Evolutionary conservation across 768 basidiomycete species (phyloP).

Genomic region (Leccinum obscurum): DNA sequence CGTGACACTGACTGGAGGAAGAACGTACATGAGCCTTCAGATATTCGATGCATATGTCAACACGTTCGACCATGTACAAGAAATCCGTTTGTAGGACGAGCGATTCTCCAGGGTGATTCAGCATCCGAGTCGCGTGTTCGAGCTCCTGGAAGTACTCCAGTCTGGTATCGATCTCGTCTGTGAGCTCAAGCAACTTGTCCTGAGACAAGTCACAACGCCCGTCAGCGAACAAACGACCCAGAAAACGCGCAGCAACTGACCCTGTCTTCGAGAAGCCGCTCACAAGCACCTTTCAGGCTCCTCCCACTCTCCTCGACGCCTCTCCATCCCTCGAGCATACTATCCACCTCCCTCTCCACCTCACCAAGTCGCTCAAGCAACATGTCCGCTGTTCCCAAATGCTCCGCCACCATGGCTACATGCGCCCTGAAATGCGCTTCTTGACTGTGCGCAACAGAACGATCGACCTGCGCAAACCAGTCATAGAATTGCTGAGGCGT

Average conservation of each 20-base stretch:
- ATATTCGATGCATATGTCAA: constrained; percentile 93
- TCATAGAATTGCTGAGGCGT: constrained; percentile 97
- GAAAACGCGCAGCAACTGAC: constrained; percentile 43
- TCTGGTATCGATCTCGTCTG: constrained; percentile 78
- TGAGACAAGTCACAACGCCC: constrained; percentile 28
- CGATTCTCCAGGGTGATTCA: constrained; percentile 91
- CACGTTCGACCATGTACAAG: constrained; percentile 92
- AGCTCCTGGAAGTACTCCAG: constrained; percentile 95
- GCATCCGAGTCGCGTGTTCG: constrained; percentile 88
- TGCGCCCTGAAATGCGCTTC: constrained; percentile 91
- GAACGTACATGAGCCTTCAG: constrained; percentile 77
- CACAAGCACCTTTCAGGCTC: constrained; percentile 89
- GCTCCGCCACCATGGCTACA: constrained; percentile 70
- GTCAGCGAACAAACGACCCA: not conserved
- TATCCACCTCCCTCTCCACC: constrained; percentile 70
- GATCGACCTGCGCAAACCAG: constrained; percentile 89
- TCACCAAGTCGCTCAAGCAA: constrained; percentile 72
- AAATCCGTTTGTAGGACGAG: constrained; percentile 91
- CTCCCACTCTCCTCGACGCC: constrained; percentile 93
- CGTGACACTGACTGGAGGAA: not conserved
- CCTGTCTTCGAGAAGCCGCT: constrained; percentile 85
- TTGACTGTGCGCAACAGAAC: constrained; percentile 89
- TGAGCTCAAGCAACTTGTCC: constrained; percentile 76
- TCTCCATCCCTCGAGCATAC: constrained; percentile 82
- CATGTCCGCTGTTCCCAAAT: constrained; percentile 75